Evolutionary conservation across 1,284 basidiomycete genomes (phyloP), one percentile per base, ranked within the genome.

Genomic region (Ustilago sp.): DNA sequence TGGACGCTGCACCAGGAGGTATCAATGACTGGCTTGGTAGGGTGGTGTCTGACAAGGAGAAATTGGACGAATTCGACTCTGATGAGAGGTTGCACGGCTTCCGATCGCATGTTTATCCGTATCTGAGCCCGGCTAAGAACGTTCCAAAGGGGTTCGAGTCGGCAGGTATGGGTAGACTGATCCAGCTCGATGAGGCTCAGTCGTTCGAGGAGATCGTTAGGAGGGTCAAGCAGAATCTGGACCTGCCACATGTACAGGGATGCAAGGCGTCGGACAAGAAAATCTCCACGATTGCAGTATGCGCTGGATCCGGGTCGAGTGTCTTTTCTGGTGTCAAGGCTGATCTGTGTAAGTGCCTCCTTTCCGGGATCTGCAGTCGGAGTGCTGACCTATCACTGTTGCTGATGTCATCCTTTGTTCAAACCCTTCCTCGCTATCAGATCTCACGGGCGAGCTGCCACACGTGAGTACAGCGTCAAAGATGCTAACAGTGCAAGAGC

Each of bases 1-100:
- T 97, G 13, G 95, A 98, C 86, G 90, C 88, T 5, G 91, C 93
- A 2, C 89, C 89, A 59, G 93, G 91, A 13, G 95, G 95, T 0
- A 91, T 98, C 75, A 95, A 95, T 82, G 83, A 86, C 71, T 86
- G 84, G 83, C 79, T 86, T 12, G 74, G 66, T 9, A 63, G 62
- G 12, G 79, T 79, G 11, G 78, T 82, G 8, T 63, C 59, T 11
- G 54, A 61, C 5, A 28, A 52, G 38, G 45, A 73, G 4, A 51
- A 63, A 3, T 75, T 77, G 35, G 52, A 65, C 17, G 39, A 69
- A 52, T 61, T 63, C 32, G 45, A 63, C 17, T 51, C 63, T 3
- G 15, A 17, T 2, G 59, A 58, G 13, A 63, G 48, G 7, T 38
- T 56, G 3, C 43, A 57, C 4, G 39, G 38, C 28, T 51, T 68